Conservation (phyloP, 768 basidiomycete species). For the Lactarius sanguifluus region DNA sequence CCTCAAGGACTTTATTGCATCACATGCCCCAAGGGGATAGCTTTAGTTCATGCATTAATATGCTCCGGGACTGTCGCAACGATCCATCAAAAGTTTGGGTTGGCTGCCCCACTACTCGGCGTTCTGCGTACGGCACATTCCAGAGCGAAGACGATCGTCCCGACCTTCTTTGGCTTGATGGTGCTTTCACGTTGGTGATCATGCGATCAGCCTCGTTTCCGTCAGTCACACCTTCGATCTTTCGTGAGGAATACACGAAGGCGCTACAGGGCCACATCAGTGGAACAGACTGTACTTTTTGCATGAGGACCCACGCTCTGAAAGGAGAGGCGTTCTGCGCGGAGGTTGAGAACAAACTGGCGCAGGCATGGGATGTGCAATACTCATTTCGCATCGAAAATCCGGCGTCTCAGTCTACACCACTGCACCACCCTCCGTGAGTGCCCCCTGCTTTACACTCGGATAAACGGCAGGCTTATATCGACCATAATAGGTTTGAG, state of each 20-base stretch:
- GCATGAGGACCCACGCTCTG: slow-evolving; percentile 3
- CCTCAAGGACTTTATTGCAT: neutral
- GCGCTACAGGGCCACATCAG: neutral
- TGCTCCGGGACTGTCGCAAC: neutral
- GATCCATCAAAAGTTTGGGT: neutral
- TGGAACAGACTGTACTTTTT: neutral
- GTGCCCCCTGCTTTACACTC: neutral
- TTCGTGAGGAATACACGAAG: neutral
- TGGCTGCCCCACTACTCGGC: neutral
- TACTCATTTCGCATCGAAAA: neutral
- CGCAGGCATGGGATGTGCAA: neutral
- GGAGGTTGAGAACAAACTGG: neutral
- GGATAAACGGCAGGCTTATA: neutral
- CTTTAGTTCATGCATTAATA: too few species aligned
- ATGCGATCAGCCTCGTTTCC: too few species aligned
- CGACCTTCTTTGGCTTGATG: too few species aligned
- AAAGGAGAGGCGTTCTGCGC: slow-evolving; percentile 2
- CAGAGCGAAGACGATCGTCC: too few species aligned
- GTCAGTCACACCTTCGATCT: neutral
- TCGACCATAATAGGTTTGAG: neutral
- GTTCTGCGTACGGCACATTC: too few species aligned
- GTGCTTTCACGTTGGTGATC: too few species aligned
- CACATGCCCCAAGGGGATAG: too few species aligned
- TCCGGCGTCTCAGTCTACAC: neutral
- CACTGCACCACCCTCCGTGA: neutral